These are phyloP conservation scores for Daldinia grandis DNA, from an alignment of 495 filamentous ascomycete genomes.

Conservation along the genomic window DNA sequence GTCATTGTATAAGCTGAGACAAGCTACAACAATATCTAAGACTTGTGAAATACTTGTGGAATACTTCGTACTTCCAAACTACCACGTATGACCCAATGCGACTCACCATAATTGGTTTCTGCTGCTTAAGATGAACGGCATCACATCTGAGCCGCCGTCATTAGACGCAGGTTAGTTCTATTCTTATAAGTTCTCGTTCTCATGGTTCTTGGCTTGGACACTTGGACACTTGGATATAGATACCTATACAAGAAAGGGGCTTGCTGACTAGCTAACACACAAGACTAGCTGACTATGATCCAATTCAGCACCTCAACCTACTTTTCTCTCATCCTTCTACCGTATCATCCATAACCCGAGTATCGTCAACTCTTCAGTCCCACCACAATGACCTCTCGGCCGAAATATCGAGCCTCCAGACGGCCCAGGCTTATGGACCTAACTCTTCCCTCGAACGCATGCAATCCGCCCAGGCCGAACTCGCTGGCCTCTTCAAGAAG, in stretches of 20 bases:
- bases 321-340: slow-evolving; percentile 93
- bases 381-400: slow-evolving; percentile 86
- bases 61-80: not conserved
- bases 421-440: slow-evolving; percentile 84
- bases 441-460: slow-evolving; percentile 88
- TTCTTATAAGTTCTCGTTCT: not conserved
- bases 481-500: slow-evolving; percentile 89
- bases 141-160: slow-evolving; percentile 50
- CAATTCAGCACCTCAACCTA: slow-evolving; percentile 89
- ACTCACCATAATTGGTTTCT: slow-evolving; percentile 1
- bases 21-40: not conserved
- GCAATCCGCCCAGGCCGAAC: slow-evolving; percentile 85
- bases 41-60: not conserved
- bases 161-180: slow-evolving; percentile 59
- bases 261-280: slow-evolving; percentile 43
- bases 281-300: slow-evolving; percentile 85
- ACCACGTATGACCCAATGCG: slow-evolving; percentile 19
- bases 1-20: not conserved
- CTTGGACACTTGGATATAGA: not conserved
- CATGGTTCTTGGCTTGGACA: not conserved
- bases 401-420: slow-evolving; percentile 80
- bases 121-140: slow-evolving; percentile 55
- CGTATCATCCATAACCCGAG: slow-evolving; percentile 76
- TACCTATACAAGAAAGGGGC: slow-evolving; percentile 19
- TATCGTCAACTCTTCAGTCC: slow-evolving; percentile 73